Evolutionary conservation across 2,329 filamentous ascomycete species (phyloP).

Genomic region (Trichophaea hybrida): DNA sequence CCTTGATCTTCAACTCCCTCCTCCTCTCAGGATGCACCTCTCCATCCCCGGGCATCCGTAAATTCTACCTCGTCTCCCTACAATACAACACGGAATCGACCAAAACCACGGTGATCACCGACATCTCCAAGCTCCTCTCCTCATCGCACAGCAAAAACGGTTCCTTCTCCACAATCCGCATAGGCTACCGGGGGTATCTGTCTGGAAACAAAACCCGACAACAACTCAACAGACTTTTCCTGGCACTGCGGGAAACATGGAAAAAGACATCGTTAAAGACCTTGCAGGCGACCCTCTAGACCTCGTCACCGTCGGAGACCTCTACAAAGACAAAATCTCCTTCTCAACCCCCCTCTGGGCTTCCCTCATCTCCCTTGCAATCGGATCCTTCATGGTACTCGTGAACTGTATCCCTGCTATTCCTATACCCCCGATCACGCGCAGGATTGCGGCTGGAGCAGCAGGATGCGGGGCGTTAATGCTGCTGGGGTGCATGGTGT

Average conservation of each 20-base stretch:
- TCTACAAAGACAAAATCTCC: constrained; percentile 25
- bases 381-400: constrained; percentile 22
- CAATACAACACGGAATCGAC: constrained; percentile 18
- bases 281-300: constrained; percentile 25
- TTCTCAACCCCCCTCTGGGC: constrained; percentile 25
- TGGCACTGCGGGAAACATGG: constrained; percentile 19
- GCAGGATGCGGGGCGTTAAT: constrained; percentile 14
- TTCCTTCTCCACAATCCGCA: constrained; percentile 22
- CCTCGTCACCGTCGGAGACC: constrained; percentile 24
- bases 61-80: constrained; percentile 27
- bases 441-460: constrained; percentile 17
- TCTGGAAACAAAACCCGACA: constrained; percentile 17
- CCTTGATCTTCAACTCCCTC: constrained; percentile 25
- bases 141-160: constrained; percentile 18
- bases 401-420: constrained; percentile 23
- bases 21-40: constrained; percentile 22
- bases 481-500: constrained; percentile 22
- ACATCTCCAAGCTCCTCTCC: not conserved
- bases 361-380: constrained; percentile 14
- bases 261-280: constrained; percentile 16
- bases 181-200: constrained; percentile 26
- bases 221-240: not conserved
- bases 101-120: constrained; percentile 10
- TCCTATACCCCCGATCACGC: constrained; percentile 22
- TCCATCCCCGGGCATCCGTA: constrained; percentile 15